Base-by-base conservation (phyloP, 2,329 filamentous ascomycete species). In the Nemania sp. region DNA sequence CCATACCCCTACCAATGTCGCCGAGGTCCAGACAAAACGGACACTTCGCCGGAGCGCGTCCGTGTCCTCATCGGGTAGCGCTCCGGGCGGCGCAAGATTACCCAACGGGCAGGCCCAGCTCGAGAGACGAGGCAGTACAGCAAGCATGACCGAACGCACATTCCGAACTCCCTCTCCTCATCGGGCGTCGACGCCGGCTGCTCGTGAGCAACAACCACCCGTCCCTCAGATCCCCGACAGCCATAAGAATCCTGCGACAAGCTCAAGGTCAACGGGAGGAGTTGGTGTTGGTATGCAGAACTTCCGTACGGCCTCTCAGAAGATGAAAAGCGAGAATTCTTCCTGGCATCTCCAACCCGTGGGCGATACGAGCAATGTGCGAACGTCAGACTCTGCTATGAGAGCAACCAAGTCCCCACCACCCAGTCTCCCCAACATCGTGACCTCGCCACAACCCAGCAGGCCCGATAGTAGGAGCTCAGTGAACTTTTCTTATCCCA, bases 81-180 rank as follows among this genome's bases (percentile, higher is more conserved):
- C 84, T 41, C 88, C 86, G 71, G 81, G 80, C 56, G 80, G 82
- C 45, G 73, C 80, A 53, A 77, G 81, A 67, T 54, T 67, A 41
- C 64, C 81, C 72, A 73, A 80, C 71, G 73, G 77, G 78, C 82
- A 26, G 45, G 22, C 32, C 8, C 65, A 83, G 60, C 82, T 94
- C 68, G 86, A 90, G 69, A 85, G 93, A 75, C 85, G 87, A 43
- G 87, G 85, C 63, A 97, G 94, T 80, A 87, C 87, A 15, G 87
- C 89, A 24, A 97, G 94, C 57, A 97, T 98, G 94, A 91, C 89
- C 32, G 92, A 95, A 78, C 89, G 95, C 66, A 94, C 93, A 0
- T 97, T 98, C 79, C 89, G 94, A 73, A 92, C 91, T 13, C 89
- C 90, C 3, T 97, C 90, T 3, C 93, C 86, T 68, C 84, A 78